These are phyloP conservation scores for Triticum turgidum DNA, from an alignment of 176 grass and related monocot genomes.

Conservation along the genomic window DNA sequence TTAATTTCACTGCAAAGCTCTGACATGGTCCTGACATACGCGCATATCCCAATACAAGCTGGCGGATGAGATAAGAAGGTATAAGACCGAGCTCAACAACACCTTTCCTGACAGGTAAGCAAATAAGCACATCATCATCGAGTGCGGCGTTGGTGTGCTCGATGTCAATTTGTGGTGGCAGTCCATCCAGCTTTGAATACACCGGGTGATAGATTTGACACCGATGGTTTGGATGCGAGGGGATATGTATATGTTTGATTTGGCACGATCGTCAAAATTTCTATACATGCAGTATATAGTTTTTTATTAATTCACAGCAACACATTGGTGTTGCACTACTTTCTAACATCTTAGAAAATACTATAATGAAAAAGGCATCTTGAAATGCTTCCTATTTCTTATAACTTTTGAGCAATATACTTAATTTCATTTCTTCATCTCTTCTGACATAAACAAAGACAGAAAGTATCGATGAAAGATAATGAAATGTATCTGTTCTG, in stretches of 20 bases:
- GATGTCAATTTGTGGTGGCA: not conserved
- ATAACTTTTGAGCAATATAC: not conserved
- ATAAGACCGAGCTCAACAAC: no score
- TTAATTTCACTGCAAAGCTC: no score
- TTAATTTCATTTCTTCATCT: not conserved
- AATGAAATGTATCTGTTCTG: not conserved
- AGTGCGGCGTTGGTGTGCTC: no score
- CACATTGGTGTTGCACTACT: not conserved
- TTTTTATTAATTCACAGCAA: not conserved
- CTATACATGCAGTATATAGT: not conserved
- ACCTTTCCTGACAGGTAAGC: no score
- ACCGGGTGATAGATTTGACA: not conserved
- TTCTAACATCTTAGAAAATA: conserved; percentile 2
- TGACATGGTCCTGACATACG: no score
- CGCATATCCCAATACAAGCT: no score
- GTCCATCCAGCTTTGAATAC: not conserved
- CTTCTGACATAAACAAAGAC: conserved; percentile 1
- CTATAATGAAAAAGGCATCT: not conserved
- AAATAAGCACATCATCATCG: no score
- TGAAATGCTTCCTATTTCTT: not conserved
- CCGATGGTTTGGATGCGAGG: not conserved
- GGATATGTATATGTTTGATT: not conserved
- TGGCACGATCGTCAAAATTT: not conserved
- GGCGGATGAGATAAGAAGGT: no score
- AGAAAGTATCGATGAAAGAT: not conserved